phyloP scores from a whole-genome alignment of 805 yeast genomes.

The Cyberlindnera lachancei region DNA sequence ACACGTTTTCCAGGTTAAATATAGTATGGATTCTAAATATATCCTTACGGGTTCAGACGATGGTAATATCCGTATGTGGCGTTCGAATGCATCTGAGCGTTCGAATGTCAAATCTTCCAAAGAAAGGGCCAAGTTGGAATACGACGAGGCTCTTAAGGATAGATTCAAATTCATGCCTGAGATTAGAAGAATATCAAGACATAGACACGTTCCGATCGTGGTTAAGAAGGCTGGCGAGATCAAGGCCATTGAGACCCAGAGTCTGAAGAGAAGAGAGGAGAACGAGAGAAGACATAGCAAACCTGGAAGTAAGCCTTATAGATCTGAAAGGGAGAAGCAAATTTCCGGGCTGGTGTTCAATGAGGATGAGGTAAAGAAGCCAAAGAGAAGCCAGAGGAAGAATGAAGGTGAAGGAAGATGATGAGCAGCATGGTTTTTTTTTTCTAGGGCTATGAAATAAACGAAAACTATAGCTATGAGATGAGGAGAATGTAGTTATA shows the following conservation, averaged over 20 bases:
- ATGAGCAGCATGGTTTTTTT: no score
- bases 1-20: constrained; percentile 76
- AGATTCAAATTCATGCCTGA: constrained; percentile 96
- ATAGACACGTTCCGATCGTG: constrained; percentile 83
- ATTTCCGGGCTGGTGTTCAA: constrained; percentile 74
- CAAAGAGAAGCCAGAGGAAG: constrained; percentile 2
- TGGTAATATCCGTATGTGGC: constrained; percentile 91
- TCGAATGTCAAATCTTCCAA: constrained; percentile 73
- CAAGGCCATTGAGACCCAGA: constrained; percentile 63
- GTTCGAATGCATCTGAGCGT: constrained; percentile 80
- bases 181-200: constrained; percentile 79
- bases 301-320: constrained; percentile 47
- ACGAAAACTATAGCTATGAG: no score
- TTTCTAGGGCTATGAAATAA: no score
- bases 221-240: constrained; percentile 87
- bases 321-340: constrained; percentile 78
- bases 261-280: constrained; percentile 73
- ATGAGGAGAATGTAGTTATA: no score
- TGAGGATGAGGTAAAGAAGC: constrained; percentile 29
- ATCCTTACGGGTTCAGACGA: constrained; percentile 91
- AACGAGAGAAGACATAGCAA: constrained; percentile 77
- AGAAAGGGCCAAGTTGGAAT: constrained; percentile 77
- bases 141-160: constrained; percentile 86
- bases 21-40: constrained; percentile 83
- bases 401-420: not conserved